Conservation (phyloP, 306 rosid genomes). For the Lablab purpureus region DNA sequence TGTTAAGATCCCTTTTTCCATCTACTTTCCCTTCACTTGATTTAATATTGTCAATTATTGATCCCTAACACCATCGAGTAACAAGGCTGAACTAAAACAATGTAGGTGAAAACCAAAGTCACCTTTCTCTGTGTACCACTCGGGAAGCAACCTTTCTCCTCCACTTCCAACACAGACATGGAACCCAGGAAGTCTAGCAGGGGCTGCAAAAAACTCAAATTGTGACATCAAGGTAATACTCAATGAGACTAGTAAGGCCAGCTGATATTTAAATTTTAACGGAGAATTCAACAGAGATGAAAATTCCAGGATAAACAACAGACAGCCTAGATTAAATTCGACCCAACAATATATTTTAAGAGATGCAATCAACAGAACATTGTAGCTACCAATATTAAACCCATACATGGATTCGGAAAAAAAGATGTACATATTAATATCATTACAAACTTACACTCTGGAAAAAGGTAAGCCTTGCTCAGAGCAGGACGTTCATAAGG, state of each 20-base stretch:
- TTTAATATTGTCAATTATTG: background rate
- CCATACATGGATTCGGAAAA: background rate
- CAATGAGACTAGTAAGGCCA: slow-evolving; percentile 22
- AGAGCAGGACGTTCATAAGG: slow-evolving; percentile 99
- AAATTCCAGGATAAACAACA: background rate
- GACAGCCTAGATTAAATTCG: slow-evolving; percentile 2
- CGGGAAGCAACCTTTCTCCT: slow-evolving; percentile 89
- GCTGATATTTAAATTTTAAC: slow-evolving; percentile 15
- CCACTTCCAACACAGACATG: slow-evolving; percentile 94
- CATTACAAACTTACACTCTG: slow-evolving; percentile 77
- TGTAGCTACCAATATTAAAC: slow-evolving; percentile 11
- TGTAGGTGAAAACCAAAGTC: slow-evolving; percentile 35
- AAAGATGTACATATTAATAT: background rate
- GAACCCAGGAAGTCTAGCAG: slow-evolving; percentile 99
- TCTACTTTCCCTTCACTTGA: slow-evolving; percentile 21
- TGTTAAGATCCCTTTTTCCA: slow-evolving; percentile 22
- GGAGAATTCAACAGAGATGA: background rate
- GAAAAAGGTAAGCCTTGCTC: slow-evolving; percentile 95
- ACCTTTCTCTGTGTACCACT: slow-evolving; percentile 94
- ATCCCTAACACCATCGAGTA: slow-evolving; percentile 19
- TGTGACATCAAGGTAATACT: slow-evolving; percentile 23
- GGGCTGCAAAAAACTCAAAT: slow-evolving; percentile 75
- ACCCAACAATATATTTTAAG: background rate
- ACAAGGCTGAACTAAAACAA: slow-evolving; percentile 25
- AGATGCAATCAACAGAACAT: slow-evolving; percentile 16